phyloP scores from a whole-genome alignment of 2,329 filamentous ascomycete species.

The Dothideomycetes sp. region DNA sequence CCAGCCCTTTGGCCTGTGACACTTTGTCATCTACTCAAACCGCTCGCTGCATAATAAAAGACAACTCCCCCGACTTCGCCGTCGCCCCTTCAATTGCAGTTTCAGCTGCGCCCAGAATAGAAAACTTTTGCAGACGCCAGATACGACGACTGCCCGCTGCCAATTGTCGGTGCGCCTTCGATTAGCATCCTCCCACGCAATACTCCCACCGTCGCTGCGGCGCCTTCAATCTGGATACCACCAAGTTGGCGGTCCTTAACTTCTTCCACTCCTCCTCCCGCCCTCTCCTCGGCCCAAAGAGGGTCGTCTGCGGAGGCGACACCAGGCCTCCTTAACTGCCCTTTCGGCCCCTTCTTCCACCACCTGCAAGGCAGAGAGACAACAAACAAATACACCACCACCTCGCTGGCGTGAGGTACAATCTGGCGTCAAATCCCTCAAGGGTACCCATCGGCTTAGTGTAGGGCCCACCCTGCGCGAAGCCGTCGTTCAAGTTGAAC shows the following conservation, averaged over 20 bases:
- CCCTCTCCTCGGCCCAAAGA: slow-evolving; percentile 84
- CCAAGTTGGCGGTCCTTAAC: slow-evolving; percentile 89
- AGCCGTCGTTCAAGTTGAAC: slow-evolving; percentile 40
- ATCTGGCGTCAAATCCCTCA: slow-evolving; percentile 3
- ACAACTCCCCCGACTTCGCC: neutral
- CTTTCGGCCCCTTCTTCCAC: slow-evolving; percentile 14
- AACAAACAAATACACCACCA: slow-evolving; percentile 16
- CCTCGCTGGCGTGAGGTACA: slow-evolving; percentile 1
- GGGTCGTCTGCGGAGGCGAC: slow-evolving; percentile 91
- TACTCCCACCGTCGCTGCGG: slow-evolving; percentile 9
- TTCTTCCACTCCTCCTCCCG: slow-evolving; percentile 61
- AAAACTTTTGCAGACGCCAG: neutral
- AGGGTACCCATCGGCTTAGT: slow-evolving; percentile 23
- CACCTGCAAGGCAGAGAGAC: slow-evolving; percentile 14
- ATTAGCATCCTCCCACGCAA: neutral
- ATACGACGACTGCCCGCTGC: no score
- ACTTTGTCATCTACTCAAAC: slow-evolving; percentile 1
- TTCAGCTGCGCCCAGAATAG: neutral
- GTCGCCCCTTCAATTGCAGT: neutral
- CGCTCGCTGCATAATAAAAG: neutral
- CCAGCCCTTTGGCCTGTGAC: slow-evolving; percentile 6
- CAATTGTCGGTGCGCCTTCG: no score
- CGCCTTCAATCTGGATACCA: slow-evolving; percentile 42
- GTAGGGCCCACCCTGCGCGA: slow-evolving; percentile 36
- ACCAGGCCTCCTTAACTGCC: slow-evolving; percentile 94